A percentile compares a stretch with the other conserved stretches of the same genome.
Conservation (phyloP, 2,329 filamentous ascomycete genomes). For the Blastomyces emzantsi region DNA sequence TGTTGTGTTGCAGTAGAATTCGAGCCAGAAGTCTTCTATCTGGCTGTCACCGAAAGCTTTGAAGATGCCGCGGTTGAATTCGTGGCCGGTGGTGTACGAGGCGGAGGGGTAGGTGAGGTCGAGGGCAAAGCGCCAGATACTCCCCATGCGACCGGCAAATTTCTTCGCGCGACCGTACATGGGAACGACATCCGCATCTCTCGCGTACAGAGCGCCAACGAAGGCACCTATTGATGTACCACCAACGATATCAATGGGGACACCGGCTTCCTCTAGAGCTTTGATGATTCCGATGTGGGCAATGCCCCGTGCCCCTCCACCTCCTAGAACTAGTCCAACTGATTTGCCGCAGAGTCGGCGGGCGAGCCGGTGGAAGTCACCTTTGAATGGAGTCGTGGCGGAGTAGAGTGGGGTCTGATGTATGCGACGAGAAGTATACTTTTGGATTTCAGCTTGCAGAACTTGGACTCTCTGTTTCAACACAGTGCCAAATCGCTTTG, state of each 20-base stretch:
- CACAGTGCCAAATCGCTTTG: conserved; percentile 71
- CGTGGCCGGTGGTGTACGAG: conserved; percentile 95
- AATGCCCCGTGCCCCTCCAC: conserved; percentile 85
- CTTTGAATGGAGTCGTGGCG: conserved; percentile 85
- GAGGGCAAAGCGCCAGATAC: conserved; percentile 95
- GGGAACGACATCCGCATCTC: conserved; percentile 91
- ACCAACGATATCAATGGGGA: conserved; percentile 90
- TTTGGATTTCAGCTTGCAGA: conserved; percentile 92
- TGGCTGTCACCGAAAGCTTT: conserved; percentile 95
- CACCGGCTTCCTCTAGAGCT: conserved; percentile 89
- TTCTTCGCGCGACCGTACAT: conserved; percentile 97
- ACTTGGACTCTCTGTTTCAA: conserved; percentile 91
- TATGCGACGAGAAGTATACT: conserved; percentile 92
- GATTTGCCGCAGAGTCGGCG: conserved; percentile 87
- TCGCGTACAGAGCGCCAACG: conserved; percentile 88
- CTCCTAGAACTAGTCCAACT: conserved; percentile 86
- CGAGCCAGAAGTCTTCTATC: conserved; percentile 98
- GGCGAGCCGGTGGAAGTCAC: conserved; percentile 90
- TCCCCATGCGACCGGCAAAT: conserved; percentile 96
- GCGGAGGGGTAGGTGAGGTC: conserved; percentile 94
- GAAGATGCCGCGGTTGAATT: conserved; percentile 98
- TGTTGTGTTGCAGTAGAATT: conserved; percentile 98
- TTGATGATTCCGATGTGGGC: conserved; percentile 90
- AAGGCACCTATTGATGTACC: conserved; percentile 96
- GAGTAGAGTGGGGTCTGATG: conserved; percentile 83